Evolutionary conservation across 2,329 filamentous ascomycete genomes (phyloP), one percentile per base, ranked within the genome.

Genomic region (Aureobasidium sp.): DNA sequence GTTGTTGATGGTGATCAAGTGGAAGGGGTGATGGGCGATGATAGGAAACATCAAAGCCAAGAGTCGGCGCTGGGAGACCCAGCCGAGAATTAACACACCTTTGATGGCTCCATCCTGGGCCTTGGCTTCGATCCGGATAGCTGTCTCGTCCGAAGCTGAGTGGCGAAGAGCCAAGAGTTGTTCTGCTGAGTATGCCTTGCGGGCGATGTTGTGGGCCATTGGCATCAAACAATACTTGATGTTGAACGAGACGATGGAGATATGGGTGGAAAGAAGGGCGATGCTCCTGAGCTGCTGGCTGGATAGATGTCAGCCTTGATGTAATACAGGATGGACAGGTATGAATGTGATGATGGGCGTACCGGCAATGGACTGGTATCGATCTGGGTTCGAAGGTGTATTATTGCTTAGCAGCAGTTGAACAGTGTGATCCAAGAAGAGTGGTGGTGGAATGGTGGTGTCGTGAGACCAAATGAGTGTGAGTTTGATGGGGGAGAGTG

Each of bases 151-250:
- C 11, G 70, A 73, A 19, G 65, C 67, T 9, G 70, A 68, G 33
- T 64, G 65, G 49, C 71, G 68, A 23, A 74, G 64, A 11, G 69
- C 69, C 55, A 71, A 69, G 17, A 73, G 65, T 63, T 73, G 63
- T 64, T 73, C 70, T 35, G 71, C 70, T 25, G 71, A 73, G 64
- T 73, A 73, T 43, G 72, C 70, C 57, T 69, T 69, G 54, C 71
- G 70, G 43, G 71, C 57, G 60, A 63, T 58, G 61, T 67, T 62
- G 46, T 61, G 63, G 27, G 61, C 58, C 63, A 64, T 64, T 40
- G 31, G 33, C 43, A 54, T 60, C 58, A 37, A 46, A 29, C 19
- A 23, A 54, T 38, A 45, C 37, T 45, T 38, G 49, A 60, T 45
- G 47, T 13, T 27, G n/a, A 37, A 51, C 19, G 46, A 35, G 45